Percentiles rank a stretch among this genome's conserved stretches.
phyloP scores from a whole-genome alignment of 306 rosid species.

The Adenanthera pavonina region DNA sequence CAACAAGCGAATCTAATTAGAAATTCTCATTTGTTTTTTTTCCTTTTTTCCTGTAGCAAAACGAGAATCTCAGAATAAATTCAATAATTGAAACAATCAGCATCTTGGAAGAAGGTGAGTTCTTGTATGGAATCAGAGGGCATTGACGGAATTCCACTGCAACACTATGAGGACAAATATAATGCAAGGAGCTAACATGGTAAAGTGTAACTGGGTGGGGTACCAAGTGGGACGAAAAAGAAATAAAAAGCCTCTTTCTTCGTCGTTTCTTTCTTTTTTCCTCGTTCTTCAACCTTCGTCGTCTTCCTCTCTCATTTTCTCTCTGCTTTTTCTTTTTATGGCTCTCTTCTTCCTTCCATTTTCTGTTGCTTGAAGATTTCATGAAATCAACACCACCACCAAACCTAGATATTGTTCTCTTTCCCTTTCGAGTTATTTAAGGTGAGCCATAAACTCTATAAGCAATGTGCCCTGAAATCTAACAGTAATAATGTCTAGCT shows the following conservation, averaged over 20 bases:
- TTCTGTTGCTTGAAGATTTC: background rate
- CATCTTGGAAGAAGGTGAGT: background rate
- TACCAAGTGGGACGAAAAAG: background rate
- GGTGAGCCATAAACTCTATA: too few relatives aligned
- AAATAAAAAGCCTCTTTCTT: background rate
- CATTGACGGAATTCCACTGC: background rate
- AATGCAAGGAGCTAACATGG: background rate
- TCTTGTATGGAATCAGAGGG: background rate
- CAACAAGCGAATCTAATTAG: too few relatives aligned
- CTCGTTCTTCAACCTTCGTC: background rate
- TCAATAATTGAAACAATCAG: background rate
- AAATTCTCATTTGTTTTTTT: background rate
- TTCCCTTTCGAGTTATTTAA: too few relatives aligned
- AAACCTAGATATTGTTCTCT: background rate
- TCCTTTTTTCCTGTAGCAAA: background rate
- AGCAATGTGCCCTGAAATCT: too few relatives aligned
- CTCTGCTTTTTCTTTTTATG: background rate
- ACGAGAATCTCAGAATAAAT: background rate
- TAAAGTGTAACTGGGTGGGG: background rate
- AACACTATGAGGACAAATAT: background rate
- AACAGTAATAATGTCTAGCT: too few relatives aligned
- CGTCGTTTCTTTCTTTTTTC: background rate
- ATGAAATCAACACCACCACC: background rate
- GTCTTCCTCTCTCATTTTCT: background rate
- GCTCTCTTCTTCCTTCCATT: background rate